Conservation (phyloP, 495 filamentous ascomycete species). For the Halenospora varia region DNA sequence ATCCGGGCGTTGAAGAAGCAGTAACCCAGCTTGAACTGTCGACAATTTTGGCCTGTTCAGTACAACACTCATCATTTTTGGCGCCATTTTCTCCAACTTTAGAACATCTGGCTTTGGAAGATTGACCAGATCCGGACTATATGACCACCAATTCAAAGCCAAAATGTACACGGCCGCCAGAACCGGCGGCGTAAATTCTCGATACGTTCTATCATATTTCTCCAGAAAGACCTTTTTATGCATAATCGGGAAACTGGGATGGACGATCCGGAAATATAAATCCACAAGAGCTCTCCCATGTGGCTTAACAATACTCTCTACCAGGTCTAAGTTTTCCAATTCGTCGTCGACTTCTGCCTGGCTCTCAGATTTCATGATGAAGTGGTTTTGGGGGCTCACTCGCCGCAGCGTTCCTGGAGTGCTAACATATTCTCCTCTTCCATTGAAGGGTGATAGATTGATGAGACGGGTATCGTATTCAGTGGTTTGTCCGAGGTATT, state of each 20-base stretch:
- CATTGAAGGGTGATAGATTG: constrained; percentile 66
- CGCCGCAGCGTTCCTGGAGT: constrained; percentile 67
- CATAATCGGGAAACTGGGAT: constrained; percentile 86
- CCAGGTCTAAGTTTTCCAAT: constrained; percentile 63
- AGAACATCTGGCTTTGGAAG: constrained; percentile 68
- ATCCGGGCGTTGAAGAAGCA: constrained; percentile 86
- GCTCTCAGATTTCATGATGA: constrained; percentile 70
- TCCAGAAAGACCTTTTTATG: constrained; percentile 85
- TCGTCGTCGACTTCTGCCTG: constrained; percentile 54
- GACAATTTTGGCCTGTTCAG: constrained; percentile 82
- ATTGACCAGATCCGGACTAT: constrained; percentile 62
- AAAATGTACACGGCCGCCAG: constrained; percentile 87
- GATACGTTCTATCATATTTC: constrained; percentile 70
- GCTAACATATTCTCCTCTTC: constrained; percentile 63
- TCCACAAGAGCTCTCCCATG: constrained; percentile 78
- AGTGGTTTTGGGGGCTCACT: constrained; percentile 77
- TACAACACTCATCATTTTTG: constrained; percentile 66
- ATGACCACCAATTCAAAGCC: constrained; percentile 83
- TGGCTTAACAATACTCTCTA: constrained; percentile 78
- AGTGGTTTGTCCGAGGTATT: constrained; percentile 63
- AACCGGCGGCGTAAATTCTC: constrained; percentile 75
- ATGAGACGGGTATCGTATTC: constrained; percentile 70
- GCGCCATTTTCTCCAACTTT: constrained; percentile 72
- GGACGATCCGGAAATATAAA: constrained; percentile 81
- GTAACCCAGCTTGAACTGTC: constrained; percentile 83